These are phyloP conservation scores for Salix exigua DNA, from an alignment of 345 rosid genomes.

Conservation along the genomic window DNA sequence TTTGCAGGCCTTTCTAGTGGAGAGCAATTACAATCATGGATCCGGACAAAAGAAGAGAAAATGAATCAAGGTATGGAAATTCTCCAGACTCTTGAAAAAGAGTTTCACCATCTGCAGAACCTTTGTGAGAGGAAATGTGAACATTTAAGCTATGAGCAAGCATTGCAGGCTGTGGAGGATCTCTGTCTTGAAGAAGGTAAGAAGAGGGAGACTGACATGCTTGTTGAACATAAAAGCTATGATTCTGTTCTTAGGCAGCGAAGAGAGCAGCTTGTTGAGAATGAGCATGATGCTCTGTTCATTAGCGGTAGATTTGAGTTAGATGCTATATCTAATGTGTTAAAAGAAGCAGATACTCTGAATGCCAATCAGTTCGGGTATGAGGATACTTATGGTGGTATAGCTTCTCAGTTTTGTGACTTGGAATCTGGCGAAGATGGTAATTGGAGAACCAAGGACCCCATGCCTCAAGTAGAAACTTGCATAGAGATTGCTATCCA, in stretches of 20 bases:
- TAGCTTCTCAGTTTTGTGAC: slow-evolving; percentile 71
- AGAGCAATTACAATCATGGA: slow-evolving; percentile 69
- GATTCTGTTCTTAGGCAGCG: slow-evolving; percentile 63
- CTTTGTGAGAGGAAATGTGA: slow-evolving; percentile 80
- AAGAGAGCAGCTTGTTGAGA: slow-evolving; percentile 57
- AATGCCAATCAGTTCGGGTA: slow-evolving; percentile 70
- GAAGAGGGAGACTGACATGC: slow-evolving; percentile 61
- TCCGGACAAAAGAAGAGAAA: slow-evolving; percentile 63
- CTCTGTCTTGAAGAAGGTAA: slow-evolving; percentile 80
- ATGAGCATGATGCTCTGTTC: slow-evolving; percentile 45
- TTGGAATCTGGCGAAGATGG: slow-evolving; percentile 77
- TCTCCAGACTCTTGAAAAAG: slow-evolving; percentile 75
- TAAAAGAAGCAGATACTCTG: slow-evolving; percentile 72
- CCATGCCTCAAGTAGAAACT: slow-evolving; percentile 62
- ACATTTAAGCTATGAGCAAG: slow-evolving; percentile 75
- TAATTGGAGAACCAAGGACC: slow-evolving; percentile 72
- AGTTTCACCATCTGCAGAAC: slow-evolving; percentile 64
- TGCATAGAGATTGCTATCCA: slow-evolving; percentile 74
- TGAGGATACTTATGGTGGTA: slow-evolving; percentile 52
- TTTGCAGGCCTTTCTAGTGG: slow-evolving; percentile 69
- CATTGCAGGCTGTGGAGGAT: slow-evolving; percentile 77
- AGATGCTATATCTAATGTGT: slow-evolving; percentile 64
- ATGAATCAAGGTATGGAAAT: slow-evolving; percentile 66
- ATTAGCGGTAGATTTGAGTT: slow-evolving; percentile 55
- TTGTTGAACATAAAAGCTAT: slow-evolving; percentile 51